These are phyloP conservation scores for Eimeria maxima DNA, from an alignment of 169 alveolate species.

Conservation along the genomic window DNA sequence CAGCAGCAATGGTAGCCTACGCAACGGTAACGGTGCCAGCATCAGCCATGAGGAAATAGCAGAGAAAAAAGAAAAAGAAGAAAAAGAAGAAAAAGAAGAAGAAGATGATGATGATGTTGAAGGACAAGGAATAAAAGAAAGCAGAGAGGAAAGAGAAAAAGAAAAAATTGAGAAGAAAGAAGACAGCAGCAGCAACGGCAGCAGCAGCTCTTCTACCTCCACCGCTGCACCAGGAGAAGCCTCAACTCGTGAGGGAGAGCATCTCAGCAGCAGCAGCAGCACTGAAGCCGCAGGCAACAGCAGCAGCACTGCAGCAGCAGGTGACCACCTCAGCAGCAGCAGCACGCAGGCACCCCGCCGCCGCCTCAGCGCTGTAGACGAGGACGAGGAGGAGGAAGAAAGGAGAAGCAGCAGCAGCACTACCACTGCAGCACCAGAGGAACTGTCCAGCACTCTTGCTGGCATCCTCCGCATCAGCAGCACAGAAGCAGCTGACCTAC, in stretches of 20 bases:
- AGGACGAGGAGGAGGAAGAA: background rate
- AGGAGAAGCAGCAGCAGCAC: slow-evolving; percentile 54
- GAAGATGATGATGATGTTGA: background rate
- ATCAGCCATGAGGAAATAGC: too few species aligned
- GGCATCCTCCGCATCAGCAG: slow-evolving; percentile 30
- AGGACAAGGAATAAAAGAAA: background rate
- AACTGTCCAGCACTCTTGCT: too few species aligned
- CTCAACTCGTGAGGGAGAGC: background rate
- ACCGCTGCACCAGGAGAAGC: slow-evolving; percentile 1
- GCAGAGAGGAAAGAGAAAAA: background rate
- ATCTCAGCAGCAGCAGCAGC: slow-evolving; percentile 7
- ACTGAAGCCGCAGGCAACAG: background rate
- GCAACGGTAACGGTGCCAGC: too few species aligned
- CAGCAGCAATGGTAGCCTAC: too few species aligned
- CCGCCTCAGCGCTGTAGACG: background rate
- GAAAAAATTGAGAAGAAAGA: background rate
- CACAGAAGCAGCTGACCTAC: background rate
- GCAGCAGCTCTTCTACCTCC: slow-evolving; percentile 22
- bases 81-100: too few species aligned
- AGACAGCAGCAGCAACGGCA: slow-evolving; percentile 20
- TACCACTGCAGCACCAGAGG: background rate
- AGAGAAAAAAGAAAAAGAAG: too few species aligned
- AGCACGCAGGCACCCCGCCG: slow-evolving; percentile 5
- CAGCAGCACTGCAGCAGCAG: slow-evolving; percentile 33
- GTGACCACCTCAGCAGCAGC: slow-evolving; percentile 21